Base-by-base conservation (phyloP, 148 eudicot genomes). In the Simmondsia chinensis region DNA sequence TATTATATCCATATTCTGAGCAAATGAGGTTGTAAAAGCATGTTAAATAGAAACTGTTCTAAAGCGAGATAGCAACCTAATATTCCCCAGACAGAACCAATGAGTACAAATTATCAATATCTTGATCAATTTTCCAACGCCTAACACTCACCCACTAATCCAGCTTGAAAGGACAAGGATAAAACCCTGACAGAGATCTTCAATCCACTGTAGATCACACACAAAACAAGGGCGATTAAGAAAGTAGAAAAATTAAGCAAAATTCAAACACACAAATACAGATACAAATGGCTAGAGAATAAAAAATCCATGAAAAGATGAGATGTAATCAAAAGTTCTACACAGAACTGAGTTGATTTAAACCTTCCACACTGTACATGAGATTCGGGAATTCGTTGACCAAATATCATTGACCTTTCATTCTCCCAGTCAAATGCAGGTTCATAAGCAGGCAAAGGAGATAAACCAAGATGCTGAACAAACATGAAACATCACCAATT, bases 371-470 rank as follows among this genome's bases (percentile, higher is more conserved):
- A 53, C 27, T 78, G 94, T 35, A 74, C 63, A 65, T 91, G 73
- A 58, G 76, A 57, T 69, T 83, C 83, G 20, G 86, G 83, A 59
- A 63, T 54, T 59, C 99, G 71, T 70, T 85, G 99, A 54, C 99
- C 99, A 68, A 82, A 82, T 64, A 91, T 79, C 71, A 82, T 57
- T 15, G 83, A 82, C 43, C 99, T 85, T 64, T 91, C 99, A 54
- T 59, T 82, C 50, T 91, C 99, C 99, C 99, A 91, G 68, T 91
- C 96, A 73, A 91, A 91, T 43, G 83, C 86, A 56, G 99, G 94
- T 53, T 91, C 99, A 65, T 91, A 91, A 50, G 96, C 89, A 42
- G 89, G 83, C 40, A 91, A 66, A 11, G 99, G 99, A 33, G 96
- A 79, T 56, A 72, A 84, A 31, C 94, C 94, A 61, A 79, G 63